Conservation (phyloP, 2,329 filamentous ascomycete genomes). For the Penicillium sp. region DNA sequence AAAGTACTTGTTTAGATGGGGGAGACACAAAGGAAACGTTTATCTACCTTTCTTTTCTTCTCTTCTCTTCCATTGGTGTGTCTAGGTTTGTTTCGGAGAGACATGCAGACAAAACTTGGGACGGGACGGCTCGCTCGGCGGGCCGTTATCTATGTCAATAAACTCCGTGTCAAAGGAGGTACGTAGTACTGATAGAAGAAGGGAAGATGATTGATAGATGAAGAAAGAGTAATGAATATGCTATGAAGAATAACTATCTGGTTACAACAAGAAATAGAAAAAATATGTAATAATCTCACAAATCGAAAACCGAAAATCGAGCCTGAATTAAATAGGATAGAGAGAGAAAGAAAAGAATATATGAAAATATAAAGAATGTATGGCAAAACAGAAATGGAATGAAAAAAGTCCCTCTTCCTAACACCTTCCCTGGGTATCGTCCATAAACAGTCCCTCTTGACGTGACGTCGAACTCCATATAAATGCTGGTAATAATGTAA, state of each 20-base stretch:
- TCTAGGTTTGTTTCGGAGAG: background rate
- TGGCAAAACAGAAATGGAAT: background rate
- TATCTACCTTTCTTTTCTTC: too few relatives aligned
- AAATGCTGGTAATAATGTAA: too few relatives aligned
- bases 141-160: background rate
- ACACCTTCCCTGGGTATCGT: slow-evolving; percentile 9
- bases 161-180: too few relatives aligned
- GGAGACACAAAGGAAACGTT: too few relatives aligned
- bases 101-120: background rate
- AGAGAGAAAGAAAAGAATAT: background rate
- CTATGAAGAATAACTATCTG: background rate
- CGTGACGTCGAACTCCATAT: slow-evolving; percentile 11
- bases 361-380: slow-evolving; percentile 9
- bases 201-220: too few relatives aligned
- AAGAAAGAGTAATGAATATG: background rate
- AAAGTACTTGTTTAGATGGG: too few relatives aligned
- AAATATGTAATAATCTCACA: background rate
- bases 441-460: slow-evolving; percentile 8
- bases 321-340: slow-evolving; percentile 11
- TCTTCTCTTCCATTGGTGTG: background rate
- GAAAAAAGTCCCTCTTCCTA: background rate
- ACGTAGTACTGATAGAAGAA: too few relatives aligned
- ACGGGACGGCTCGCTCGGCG: background rate
- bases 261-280: background rate
- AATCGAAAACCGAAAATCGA: background rate